phyloP scores from a whole-genome alignment of 139 green algal genomes.

The Chlamydomonas asymmetrica region DNA sequence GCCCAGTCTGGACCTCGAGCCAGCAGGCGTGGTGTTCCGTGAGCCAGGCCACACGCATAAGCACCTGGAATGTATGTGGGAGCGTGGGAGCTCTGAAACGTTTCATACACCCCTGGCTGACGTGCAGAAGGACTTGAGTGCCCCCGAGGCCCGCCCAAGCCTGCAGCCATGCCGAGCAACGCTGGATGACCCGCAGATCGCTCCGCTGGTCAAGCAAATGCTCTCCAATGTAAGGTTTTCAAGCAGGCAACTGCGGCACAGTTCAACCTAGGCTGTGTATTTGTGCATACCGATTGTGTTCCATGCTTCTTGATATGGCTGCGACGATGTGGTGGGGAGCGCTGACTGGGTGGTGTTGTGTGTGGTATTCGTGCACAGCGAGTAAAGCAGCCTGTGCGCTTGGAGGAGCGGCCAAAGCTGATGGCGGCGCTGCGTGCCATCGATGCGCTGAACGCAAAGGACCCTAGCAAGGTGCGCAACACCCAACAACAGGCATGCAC shows the following conservation, averaged over 20 bases:
- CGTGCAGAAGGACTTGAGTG: not conserved
- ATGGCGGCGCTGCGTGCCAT: not conserved
- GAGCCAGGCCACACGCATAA: not conserved
- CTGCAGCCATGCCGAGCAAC: conserved; percentile 28
- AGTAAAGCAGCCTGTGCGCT: not conserved
- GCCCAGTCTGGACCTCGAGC: not conserved
- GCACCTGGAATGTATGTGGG: not conserved
- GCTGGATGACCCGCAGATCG: conserved; percentile 40
- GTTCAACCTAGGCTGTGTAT: not conserved
- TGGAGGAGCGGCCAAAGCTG: not conserved
- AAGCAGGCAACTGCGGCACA: not conserved
- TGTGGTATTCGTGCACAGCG: too few species aligned
- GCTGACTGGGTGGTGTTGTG: not conserved
- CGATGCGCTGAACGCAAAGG: conserved; percentile 1
- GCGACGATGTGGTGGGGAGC: not conserved
- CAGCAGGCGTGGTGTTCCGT: not conserved
- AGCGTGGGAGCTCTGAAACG: not conserved
- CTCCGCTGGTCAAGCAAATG: conserved; percentile 34
- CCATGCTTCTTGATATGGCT: conserved; percentile 2
- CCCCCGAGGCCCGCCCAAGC: not conserved
- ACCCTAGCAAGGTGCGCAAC: conserved; percentile 13
- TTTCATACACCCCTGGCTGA: not conserved
- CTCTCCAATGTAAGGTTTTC: conserved; percentile 9
- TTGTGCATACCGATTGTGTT: not conserved
- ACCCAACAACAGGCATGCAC: too few species aligned